Base-by-base conservation (phyloP, 2,329 filamentous ascomycete species). In the Teratosphaeria epicoccoides region DNA sequence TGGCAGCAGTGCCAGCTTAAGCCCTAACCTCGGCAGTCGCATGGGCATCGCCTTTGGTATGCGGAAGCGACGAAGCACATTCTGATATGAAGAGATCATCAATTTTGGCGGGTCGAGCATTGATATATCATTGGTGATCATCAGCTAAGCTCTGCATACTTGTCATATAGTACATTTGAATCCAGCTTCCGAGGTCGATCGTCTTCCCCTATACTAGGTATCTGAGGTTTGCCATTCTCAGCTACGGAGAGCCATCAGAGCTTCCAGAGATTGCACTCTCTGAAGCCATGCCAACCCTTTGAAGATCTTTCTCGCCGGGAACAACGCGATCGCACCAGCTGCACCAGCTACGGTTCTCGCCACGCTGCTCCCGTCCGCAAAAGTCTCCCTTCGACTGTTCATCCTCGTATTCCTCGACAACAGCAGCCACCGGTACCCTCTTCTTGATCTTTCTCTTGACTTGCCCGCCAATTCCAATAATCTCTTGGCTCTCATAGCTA, bases 381-480 rank as follows among this genome's bases (percentile, higher is more conserved):
- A 85, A 84, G 52, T 77, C 76, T 4, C 81, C 81, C 6, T 77
- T 76, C 29, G 78, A 78, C 51, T 79, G 77, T 69, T 94, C 88
- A 63, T 91, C 88, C 57, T 87, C 85, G 71, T 84, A 89, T 66
- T 95, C 88, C 55, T 85, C 85, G 11, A 96, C 91, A 55, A 85
- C 88, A 4, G 85, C 86, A 1, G 90, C 91, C 0, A 96, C 83
- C 54, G 78, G 79, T 5, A 94, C 81, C 72, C 88, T 84, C 62
- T 84, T 84, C 61, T 93, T 87, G n/a, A 86, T 76, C 71, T 91
- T 95, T 55, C 84, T 86, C 75, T 95, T 95, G 49, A 96, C 81
- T 12, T 85, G 79, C 0, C 90, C 90, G 10, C 90, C 90, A 44
- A 96, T 87, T 2, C 90, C 90, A 63, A 95, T 88, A 54, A 96